These are phyloP conservation scores for Rhizopus microsporus DNA, from an alignment of 371 early-diverging fungal species.

Conservation along the genomic window DNA sequence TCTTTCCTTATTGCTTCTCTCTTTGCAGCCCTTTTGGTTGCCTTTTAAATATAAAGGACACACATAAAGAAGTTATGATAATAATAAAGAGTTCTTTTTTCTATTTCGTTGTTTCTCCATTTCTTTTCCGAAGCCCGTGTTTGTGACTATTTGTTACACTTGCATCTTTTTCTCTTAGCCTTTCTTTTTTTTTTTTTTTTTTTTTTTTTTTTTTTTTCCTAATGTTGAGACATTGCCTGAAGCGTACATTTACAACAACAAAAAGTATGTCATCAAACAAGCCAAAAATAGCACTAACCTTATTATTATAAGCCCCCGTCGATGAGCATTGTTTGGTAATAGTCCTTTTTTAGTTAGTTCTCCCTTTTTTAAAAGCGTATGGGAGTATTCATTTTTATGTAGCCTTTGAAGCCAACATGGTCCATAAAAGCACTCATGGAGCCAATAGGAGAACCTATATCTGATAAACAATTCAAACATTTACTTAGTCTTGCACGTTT, in stretches of 20 bases:
- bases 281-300: neutral
- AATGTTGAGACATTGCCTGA: slow-evolving; percentile 4
- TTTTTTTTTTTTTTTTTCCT: neutral
- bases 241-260: slow-evolving; percentile 7
- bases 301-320: slow-evolving; percentile 7
- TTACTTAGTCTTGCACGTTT: slow-evolving; percentile 38
- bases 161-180: neutral
- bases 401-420: slow-evolving; percentile 40
- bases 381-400: neutral
- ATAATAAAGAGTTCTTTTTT: neutral
- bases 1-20: slow-evolving; percentile 36
- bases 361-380: neutral
- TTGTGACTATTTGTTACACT: neutral
- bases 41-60: slow-evolving; percentile 18
- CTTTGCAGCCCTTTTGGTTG: slow-evolving; percentile 31
- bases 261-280: slow-evolving; percentile 5
- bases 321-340: slow-evolving; percentile 20
- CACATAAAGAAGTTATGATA: neutral
- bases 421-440: slow-evolving; percentile 28
- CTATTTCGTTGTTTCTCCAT: slow-evolving; percentile 1
- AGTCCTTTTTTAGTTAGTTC: neutral
- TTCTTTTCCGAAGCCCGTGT: slow-evolving; percentile 2
- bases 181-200: neutral
- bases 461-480: slow-evolving; percentile 36
- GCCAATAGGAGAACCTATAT: slow-evolving; percentile 17